These are phyloP conservation scores for Fraxinus cuspidata DNA, from an alignment of 257 asterid species.

Conservation along the genomic window DNA sequence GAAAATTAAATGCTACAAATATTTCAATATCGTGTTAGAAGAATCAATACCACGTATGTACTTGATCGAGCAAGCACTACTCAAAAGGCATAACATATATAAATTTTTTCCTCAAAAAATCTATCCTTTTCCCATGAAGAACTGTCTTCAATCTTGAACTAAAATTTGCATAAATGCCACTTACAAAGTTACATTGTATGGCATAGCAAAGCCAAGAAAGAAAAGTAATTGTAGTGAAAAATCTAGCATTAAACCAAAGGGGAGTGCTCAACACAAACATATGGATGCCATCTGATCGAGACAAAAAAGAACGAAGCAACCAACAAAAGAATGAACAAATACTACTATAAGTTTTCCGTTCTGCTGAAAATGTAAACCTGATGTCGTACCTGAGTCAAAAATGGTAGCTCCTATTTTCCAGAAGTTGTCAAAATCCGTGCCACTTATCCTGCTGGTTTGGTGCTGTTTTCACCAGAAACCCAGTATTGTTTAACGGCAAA, in stretches of 20 bases:
- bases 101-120: not conserved
- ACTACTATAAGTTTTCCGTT: not conserved
- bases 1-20: not conserved
- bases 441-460: conserved; percentile 3
- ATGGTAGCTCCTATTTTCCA: conserved; percentile 3
- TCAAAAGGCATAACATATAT: not conserved
- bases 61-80: not conserved
- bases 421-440: not conserved
- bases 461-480: conserved; percentile 36
- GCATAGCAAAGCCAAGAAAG: not conserved
- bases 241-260: not conserved
- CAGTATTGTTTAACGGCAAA: conserved; percentile 43
- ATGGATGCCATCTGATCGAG: not conserved
- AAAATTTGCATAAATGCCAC: not conserved
- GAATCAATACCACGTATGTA: too few species aligned
- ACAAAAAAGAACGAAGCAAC: not conserved
- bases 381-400: not conserved
- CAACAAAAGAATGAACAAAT: not conserved
- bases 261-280: not conserved
- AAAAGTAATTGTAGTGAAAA: not conserved
- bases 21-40: not conserved
- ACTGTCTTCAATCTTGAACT: not conserved
- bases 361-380: not conserved
- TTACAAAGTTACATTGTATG: not conserved
- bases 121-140: not conserved